Conservation (phyloP, 768 basidiomycete species). For the Auricularia sp. region DNA sequence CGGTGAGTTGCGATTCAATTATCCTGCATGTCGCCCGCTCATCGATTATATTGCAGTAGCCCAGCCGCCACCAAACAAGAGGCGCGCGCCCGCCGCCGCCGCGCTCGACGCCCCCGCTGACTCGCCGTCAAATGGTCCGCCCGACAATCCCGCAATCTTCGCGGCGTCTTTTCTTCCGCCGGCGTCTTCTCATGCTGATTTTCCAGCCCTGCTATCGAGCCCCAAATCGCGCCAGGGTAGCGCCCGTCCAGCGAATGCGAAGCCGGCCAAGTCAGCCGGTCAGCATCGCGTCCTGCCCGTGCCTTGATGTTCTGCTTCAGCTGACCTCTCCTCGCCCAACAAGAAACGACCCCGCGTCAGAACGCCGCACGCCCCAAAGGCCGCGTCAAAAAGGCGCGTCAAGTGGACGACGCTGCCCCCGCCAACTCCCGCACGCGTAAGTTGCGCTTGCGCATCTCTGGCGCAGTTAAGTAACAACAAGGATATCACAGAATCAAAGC, state of each 20-base stretch:
- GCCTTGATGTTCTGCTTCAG: background rate
- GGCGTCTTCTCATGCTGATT: background rate
- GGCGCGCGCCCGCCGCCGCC: background rate
- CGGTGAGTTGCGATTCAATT: background rate
- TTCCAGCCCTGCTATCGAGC: background rate
- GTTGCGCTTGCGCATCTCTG: background rate
- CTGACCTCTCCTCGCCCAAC: background rate
- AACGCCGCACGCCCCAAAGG: background rate
- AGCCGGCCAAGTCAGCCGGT: background rate
- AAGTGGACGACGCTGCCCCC: background rate
- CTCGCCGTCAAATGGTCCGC: background rate
- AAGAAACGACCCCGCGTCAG: background rate
- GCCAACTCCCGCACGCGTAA: background rate
- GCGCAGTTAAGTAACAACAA: background rate
- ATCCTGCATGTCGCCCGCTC: background rate
- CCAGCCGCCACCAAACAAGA: background rate
- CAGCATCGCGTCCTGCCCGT: background rate
- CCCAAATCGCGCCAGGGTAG: background rate
- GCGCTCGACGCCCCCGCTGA: background rate
- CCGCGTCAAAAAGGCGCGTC: background rate
- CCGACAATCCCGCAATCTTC: background rate
- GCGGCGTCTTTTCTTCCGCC: conserved; percentile 2
- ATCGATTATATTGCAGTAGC: background rate
- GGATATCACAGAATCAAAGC: background rate
- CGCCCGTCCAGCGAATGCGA: background rate